A percentile compares a stretch with the other conserved stretches of the same genome.
Evolutionary conservation across 345 rosid genomes (phyloP).

Genomic region (Eucalyptus leucophloia): DNA sequence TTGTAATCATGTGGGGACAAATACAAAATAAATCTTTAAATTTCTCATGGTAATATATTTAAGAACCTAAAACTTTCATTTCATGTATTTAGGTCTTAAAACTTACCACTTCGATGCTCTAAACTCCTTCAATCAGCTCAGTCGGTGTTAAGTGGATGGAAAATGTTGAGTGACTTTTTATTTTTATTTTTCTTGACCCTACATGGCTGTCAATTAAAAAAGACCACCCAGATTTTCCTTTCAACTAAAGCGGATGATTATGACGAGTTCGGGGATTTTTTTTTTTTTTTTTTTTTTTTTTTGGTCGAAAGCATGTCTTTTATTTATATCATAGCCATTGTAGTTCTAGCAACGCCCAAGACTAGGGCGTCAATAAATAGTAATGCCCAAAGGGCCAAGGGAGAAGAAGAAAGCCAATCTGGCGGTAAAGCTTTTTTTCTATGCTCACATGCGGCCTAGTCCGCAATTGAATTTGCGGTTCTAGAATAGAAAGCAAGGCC

Average conservation of each 20-base stretch:
- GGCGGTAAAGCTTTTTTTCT: too few species aligned
- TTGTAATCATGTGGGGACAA: background rate
- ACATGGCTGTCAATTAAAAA: background rate
- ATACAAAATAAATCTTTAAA: background rate
- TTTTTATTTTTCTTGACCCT: background rate
- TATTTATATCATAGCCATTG: too few species aligned
- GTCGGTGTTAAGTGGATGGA: background rate
- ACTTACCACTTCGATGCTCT: background rate
- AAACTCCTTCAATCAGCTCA: background rate
- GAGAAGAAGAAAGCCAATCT: too few species aligned
- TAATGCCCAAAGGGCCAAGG: too few species aligned
- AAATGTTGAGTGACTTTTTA: background rate
- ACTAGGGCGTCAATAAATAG: too few species aligned
- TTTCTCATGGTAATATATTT: background rate
- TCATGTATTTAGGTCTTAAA: background rate
- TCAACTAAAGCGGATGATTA: background rate
- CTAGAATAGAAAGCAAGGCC: too few species aligned
- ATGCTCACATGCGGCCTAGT: too few species aligned
- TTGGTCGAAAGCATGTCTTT: too few species aligned
- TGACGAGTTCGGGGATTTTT: background rate
- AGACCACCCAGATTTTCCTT: background rate
- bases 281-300: too few species aligned
- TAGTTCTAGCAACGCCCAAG: too few species aligned
- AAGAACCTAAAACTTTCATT: background rate
- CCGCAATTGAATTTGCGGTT: too few species aligned